Evolutionary conservation across 116 monocot genomes (phyloP), one percentile per base, ranked within the genome.

Genomic region (Dioscorea cayenensis): DNA sequence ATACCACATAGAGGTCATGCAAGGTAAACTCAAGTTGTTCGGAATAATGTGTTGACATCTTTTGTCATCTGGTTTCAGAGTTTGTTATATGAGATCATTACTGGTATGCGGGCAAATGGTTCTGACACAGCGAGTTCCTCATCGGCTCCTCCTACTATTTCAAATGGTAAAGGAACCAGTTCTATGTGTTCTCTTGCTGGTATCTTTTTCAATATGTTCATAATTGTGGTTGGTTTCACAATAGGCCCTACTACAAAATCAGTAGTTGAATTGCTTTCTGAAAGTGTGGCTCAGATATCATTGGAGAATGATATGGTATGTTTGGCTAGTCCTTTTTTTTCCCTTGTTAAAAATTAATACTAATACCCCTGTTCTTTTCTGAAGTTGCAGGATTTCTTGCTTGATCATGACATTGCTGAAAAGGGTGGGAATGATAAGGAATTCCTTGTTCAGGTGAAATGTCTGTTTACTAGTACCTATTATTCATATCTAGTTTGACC

Each of bases 41-140:
- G 8, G 43, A 43, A 43, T 43, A 6, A 43, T 43, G 43, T 43
- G 43, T 43, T 65, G 28, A 65, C 35, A 16, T 73, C 28, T 66
- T 73, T 36, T 28, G 37, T 74, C 36, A 43, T 68, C 5, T 68
- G 13, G 25, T 69, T 49, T 50, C 83, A 96, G 97, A 89, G 78
- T 78, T 83, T 89, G 72, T 78, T 97, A 29, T 96, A 88, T 80
- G 90, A 93, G 64, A 90, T 97, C 60, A 88, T 97, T 63, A 69
- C 76, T 69, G 88, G 85, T 75, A 81, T 93, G 23, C 85, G 86
- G 21, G 49, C 78, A 7, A 75, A 51, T 63, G 68, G 77, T 67
- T 75, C 76, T 65, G 82, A 89, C 78, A 81, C 84, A 65, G 82
- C 88, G 48, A 84, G 92, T 81, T 96, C 97, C n/a, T 97, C 97